Evolutionary conservation across 148 eudicot genomes (phyloP).

Genomic region (Amaranthus cruentus): DNA sequence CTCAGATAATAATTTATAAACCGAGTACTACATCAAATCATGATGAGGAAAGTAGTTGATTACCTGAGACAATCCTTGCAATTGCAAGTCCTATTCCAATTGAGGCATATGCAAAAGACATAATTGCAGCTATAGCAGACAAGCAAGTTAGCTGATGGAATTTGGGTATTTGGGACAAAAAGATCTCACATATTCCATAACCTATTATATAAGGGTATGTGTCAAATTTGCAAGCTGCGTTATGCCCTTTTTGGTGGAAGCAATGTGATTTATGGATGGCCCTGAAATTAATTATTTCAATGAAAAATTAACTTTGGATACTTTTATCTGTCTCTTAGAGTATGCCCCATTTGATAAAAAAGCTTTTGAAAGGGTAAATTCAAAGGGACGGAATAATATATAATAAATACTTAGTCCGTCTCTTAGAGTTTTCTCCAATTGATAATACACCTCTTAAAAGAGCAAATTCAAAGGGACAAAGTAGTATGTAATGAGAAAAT

Average conservation of each 20-base stretch:
- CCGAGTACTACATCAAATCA: too few relatives aligned
- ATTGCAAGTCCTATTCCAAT: constrained; percentile 68
- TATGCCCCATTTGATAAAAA: too few relatives aligned
- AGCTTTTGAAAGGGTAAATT: too few relatives aligned
- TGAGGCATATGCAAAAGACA: constrained; percentile 69
- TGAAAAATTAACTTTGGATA: background rate
- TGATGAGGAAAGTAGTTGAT: background rate
- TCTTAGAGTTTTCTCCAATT: too few relatives aligned
- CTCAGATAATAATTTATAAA: too few relatives aligned
- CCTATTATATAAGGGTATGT: constrained; percentile 58
- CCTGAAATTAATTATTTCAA: constrained; percentile 30
- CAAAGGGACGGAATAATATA: too few relatives aligned
- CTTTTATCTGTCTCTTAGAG: too few relatives aligned
- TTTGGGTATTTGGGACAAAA: constrained; percentile 65
- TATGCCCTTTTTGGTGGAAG: constrained; percentile 55
- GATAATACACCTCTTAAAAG: too few relatives aligned
- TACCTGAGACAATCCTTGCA: constrained; percentile 57
- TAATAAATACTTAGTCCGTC: too few relatives aligned
- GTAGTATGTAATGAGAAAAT: too few relatives aligned
- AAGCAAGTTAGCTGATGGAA: constrained; percentile 58
- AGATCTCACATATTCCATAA: constrained; percentile 50
- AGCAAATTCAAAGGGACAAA: too few relatives aligned
- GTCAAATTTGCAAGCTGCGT: constrained; percentile 40
- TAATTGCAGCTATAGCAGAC: constrained; percentile 60
- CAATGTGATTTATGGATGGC: constrained; percentile 70